Conservation (phyloP, 805 yeast genomes). For the Sugiyamaella chiloensis region DNA sequence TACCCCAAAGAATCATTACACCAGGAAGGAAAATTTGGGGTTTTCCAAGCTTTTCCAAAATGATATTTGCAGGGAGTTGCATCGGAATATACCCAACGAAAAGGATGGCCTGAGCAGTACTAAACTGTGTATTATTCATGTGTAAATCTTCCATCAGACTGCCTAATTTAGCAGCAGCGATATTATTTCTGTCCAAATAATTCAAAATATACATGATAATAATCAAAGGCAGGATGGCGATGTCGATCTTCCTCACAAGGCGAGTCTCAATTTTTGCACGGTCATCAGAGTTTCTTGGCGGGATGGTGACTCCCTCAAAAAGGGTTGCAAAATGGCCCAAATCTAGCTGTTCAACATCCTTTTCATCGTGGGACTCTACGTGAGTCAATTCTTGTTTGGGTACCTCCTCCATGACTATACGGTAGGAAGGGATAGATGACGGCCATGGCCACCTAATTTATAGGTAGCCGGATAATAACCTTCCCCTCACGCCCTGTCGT, state of each 20-base stretch:
- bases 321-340: conserved; percentile 17
- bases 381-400: neutral
- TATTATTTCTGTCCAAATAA: conserved; percentile 37
- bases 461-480: no score
- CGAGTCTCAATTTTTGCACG: conserved; percentile 42
- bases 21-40: conserved; percentile 49
- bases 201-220: conserved; percentile 32
- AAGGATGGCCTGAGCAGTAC: conserved; percentile 41
- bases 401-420: conserved; percentile 5
- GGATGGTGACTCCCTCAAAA: conserved; percentile 25
- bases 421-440: no score
- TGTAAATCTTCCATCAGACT: conserved; percentile 36
- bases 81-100: conserved; percentile 39
- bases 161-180: conserved; percentile 36
- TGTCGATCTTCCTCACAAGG: conserved; percentile 47
- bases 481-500: no score
- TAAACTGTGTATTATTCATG: conserved; percentile 39
- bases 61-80: conserved; percentile 33
- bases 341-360: neutral
- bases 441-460: no score
- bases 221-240: conserved; percentile 35
- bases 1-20: conserved; percentile 51
- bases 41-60: conserved; percentile 32
- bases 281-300: conserved; percentile 38
- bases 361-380: conserved; percentile 4